Base-by-base conservation (phyloP, 2,329 filamentous ascomycete species). In the Colletotrichum orbiculare region DNA sequence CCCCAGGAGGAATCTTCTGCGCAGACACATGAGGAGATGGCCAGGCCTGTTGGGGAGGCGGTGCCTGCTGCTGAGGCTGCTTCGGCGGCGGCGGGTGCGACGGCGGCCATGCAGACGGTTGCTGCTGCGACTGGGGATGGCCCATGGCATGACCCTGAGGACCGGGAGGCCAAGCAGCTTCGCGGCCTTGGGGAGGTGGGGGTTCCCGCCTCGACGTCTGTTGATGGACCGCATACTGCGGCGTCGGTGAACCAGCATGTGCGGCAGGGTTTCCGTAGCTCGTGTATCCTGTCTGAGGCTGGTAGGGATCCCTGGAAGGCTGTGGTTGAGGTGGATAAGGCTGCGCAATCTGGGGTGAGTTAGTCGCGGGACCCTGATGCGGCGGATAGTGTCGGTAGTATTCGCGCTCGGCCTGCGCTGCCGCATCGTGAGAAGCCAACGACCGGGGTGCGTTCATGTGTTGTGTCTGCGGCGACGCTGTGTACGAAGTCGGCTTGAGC, bases 201-300 rank as follows among this genome's bases (percentile, higher is more conserved):
- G 80, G 71, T 49, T 86, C 84, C 17, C 83, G 80, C 35, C 81
- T 78, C 11, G 81, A 71, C 12, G 77, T 72, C 25, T 80, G 70
- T n/a, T 78, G 77, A 70, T 87, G 85, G 9, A 78, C 73, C 1
- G 80, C 77, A 61, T 88, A 88, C 68, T 87, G 86, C 17, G 83
- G 80, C n/a, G 83, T 80, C n/a, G 85, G 82, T 7, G 85, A 84
- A n/a, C 80, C 79, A 25, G 78, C 77, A 12, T 78, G 75, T 73
- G 71, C 68, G 81, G 81, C 4, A 6, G 72, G 68, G 46, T 71
- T 68, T 9, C 77, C 78, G 54, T 81, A 84, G 67, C 41, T 25
- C 25, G 25, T 25, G 58, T 85, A 85, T 4, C 77, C 76, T 1
- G 76, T 69, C 66, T 83, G 82, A 11, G 79, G 68, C 60, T 82